Conservation (phyloP, 768 basidiomycete genomes). For the Mycena galericulata region DNA sequence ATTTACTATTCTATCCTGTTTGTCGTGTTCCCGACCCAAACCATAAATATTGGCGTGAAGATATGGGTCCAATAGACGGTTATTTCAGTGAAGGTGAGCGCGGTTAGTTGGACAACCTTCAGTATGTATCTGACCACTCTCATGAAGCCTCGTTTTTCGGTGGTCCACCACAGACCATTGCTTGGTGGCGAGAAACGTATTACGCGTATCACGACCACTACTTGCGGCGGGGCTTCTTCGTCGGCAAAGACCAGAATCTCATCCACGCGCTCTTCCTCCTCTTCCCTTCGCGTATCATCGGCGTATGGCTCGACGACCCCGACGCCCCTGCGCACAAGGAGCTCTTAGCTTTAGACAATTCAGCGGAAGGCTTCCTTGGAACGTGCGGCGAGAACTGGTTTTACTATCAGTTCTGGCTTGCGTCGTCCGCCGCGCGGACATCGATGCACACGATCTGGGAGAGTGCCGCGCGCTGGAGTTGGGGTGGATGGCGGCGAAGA, state of each 20-base stretch:
- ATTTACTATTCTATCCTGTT: slow-evolving; percentile 63
- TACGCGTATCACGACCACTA: slow-evolving; percentile 66
- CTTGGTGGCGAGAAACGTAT: slow-evolving; percentile 58
- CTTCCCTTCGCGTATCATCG: slow-evolving; percentile 57
- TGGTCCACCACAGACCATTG: slow-evolving; percentile 54
- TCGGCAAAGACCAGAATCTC: slow-evolving; percentile 68
- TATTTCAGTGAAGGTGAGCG: slow-evolving; percentile 64
- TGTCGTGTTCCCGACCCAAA: slow-evolving; percentile 46
- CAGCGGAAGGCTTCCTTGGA: slow-evolving; percentile 44
- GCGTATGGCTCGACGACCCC: slow-evolving; percentile 51
- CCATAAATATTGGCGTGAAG: slow-evolving; percentile 53
- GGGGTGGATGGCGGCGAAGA: slow-evolving; percentile 47
- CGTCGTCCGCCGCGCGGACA: slow-evolving; percentile 37
- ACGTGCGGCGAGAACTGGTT: slow-evolving; percentile 57
- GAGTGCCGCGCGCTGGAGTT: slow-evolving; percentile 30
- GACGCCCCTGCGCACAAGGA: slow-evolving; percentile 36
- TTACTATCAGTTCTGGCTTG: slow-evolving; percentile 64
- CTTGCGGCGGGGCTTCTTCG: slow-evolving; percentile 56
- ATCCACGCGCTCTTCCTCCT: slow-evolving; percentile 60
- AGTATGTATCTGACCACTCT: neutral
- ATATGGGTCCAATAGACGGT: slow-evolving; percentile 62
- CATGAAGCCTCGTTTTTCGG: slow-evolving; percentile 67
- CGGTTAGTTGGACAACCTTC: neutral
- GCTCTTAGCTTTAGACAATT: slow-evolving; percentile 26
- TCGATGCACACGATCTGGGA: slow-evolving; percentile 36